A percentile compares a stretch with the other conserved stretches of the same genome.
phyloP scores from a whole-genome alignment of 352 stramenopile species.

The Phytophthora constricta region DNA sequence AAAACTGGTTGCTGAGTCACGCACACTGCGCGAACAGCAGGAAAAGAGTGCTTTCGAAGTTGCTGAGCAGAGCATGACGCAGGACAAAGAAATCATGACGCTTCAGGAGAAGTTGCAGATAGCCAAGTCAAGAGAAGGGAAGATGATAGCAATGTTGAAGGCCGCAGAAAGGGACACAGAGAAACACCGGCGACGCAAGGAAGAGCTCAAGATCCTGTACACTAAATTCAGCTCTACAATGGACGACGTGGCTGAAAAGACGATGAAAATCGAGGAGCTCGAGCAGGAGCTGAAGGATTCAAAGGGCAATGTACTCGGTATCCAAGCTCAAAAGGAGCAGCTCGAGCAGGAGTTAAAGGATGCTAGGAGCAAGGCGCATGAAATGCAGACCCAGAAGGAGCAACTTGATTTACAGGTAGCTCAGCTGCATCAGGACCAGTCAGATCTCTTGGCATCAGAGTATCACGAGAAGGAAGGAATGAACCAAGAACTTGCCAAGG shows the following conservation, averaged over 20 bases:
- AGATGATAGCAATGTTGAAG: conserved; percentile 15
- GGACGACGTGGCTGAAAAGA: conserved; percentile 43
- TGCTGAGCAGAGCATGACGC: conserved; percentile 21
- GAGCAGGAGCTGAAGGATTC: conserved; percentile 25
- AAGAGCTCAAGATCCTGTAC: conserved; percentile 45
- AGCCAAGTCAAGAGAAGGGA: conserved; percentile 20
- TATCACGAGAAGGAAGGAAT: conserved; percentile 11
- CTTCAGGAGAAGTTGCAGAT: conserved; percentile 38
- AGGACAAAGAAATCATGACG: conserved; percentile 38
- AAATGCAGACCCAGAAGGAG: conserved; percentile 4
- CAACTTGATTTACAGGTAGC: conserved; percentile 34
- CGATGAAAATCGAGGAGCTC: conserved; percentile 51
- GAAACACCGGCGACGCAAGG: conserved; percentile 29
- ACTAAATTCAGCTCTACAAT: conserved; percentile 41
- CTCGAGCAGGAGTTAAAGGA: conserved; percentile 34
- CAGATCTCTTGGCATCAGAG: conserved; percentile 23
- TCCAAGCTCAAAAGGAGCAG: background rate
- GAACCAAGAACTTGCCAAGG: conserved; percentile 24
- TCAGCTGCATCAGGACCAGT: conserved; percentile 30
- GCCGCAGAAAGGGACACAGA: conserved; percentile 19
- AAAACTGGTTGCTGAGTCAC: conserved; percentile 34
- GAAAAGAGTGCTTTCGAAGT: conserved; percentile 28
- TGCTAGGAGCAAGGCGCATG: background rate
- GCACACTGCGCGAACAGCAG: conserved; percentile 25
- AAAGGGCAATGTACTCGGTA: background rate